Evolutionary conservation across 2,329 filamentous ascomycete species (phyloP).

Genomic region (Claviceps citrina): DNA sequence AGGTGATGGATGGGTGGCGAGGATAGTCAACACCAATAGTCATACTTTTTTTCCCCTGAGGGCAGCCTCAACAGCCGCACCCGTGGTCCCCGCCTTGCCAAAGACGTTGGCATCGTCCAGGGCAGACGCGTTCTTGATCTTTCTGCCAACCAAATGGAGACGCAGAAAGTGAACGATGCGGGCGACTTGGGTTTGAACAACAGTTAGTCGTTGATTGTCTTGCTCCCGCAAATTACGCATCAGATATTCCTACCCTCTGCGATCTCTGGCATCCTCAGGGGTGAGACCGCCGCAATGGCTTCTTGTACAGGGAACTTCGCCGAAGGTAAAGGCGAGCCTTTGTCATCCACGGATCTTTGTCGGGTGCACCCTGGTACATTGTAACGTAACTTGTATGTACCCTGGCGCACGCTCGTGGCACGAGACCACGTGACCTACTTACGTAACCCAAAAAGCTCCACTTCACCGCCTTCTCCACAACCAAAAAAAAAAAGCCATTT

Average conservation of each 20-base stretch:
- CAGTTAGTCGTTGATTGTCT: no score
- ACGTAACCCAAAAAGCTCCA: conserved; percentile 8
- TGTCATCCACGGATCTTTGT: no score
- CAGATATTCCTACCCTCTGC: conserved; percentile 33
- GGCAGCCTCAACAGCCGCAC: conserved; percentile 55
- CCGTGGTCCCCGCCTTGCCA: conserved; percentile 76
- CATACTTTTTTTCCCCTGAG: conserved; percentile 54
- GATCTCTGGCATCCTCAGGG: conserved; percentile 42
- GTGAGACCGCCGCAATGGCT: no score
- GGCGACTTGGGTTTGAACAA: conserved; percentile 39
- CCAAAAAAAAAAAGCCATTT: conserved; percentile 9
- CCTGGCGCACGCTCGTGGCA: conserved; percentile 12
- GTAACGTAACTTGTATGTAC: no score
- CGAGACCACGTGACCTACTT: conserved; percentile 19
- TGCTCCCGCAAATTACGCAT: neutral
- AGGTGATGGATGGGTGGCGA: neutral
- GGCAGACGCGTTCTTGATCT: conserved; percentile 52
- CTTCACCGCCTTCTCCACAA: conserved; percentile 9
- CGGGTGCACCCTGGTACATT: no score
- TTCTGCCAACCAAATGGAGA: conserved; percentile 71
- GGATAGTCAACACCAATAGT: no score
- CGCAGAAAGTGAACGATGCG: conserved; percentile 75
- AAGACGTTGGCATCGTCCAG: conserved; percentile 75
- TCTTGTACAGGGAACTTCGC: no score
- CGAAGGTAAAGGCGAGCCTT: no score